Evolutionary conservation across 768 basidiomycete species (phyloP).

Genomic region (Boletellus ananas): DNA sequence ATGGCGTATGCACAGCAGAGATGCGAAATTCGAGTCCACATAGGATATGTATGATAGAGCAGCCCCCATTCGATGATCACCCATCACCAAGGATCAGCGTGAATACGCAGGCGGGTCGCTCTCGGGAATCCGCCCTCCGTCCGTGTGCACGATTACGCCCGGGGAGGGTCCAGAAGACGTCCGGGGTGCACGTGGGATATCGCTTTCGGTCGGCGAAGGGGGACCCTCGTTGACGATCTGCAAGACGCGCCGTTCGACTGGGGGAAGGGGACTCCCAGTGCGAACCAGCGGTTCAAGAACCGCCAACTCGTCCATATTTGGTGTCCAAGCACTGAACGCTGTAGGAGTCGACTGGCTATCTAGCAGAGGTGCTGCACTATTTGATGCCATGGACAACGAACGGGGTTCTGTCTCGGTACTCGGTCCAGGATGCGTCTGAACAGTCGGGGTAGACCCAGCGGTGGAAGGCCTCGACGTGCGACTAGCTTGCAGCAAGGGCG

Average conservation of each 20-base stretch:
- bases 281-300: conserved; percentile 16
- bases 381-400: conserved; percentile 20
- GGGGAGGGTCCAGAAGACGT: conserved; percentile 1
- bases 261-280: conserved; percentile 18
- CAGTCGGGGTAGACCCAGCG: conserved; percentile 37
- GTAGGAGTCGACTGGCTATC: conserved; percentile 1
- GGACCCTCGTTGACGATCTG: conserved; percentile 27
- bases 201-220: conserved; percentile 17
- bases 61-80: conserved; percentile 4
- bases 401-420: conserved; percentile 9
- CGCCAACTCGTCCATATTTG: conserved; percentile 20
- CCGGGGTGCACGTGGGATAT: not conserved
- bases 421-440: conserved; percentile 17
- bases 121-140: conserved; percentile 20
- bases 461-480: conserved; percentile 43
- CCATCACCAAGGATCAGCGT: conserved; percentile 1
- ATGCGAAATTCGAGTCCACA: conserved; percentile 10
- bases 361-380: conserved; percentile 5
- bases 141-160: conserved; percentile 24
- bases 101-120: conserved; percentile 25
- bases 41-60: conserved; percentile 5
- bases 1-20: conserved; percentile 7
- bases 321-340: conserved; percentile 10
- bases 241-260: conserved; percentile 24
- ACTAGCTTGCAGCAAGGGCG: conserved; percentile 21